Evolutionary conservation across 164 flowering plant genomes (phyloP), one percentile per base, ranked within the genome.

Genomic region (Annona squamosa): DNA sequence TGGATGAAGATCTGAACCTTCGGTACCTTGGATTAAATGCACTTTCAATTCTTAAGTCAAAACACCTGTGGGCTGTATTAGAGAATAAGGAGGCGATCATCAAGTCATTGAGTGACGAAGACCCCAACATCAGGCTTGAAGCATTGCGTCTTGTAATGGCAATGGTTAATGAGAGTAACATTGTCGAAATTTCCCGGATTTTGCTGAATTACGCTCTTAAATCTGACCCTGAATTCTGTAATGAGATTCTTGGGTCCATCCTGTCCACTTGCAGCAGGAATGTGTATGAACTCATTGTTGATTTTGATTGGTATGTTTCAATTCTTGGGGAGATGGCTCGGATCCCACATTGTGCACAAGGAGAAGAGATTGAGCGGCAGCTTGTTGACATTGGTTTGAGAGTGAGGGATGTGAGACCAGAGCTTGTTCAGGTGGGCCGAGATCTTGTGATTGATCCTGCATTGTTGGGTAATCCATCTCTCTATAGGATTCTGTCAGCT

Each of bases 221-320:
- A 73, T 89, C 98, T 65, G 97, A 95, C 64, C 97, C 98, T 0
- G 91, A 88, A 62, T 95, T 95, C 74, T 90, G 93, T 75, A 88
- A 93, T 72, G 92, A 87, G 84, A 95, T 91, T 76, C 81, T 95
- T 46, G 85, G 90, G 5, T 87, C 87, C 26, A 84, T 95, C 56
- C 78, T 95, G 37, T 77, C 77, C 2, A 88, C 91, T 63, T 93
- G 98, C 76, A 76, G 78, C 59, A 83, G 82, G 61, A 91, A 90
- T 84, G 68, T 83, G 70, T 93, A 95, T 79, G 91, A 91, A 86
- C 78, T 87, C 5, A 72, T 95, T 64, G 75, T 81, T 65, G 97
- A 95, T 80, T 95, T 95, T 71, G 98, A 93, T 79, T 93, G 99
- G 98, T 95, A 93, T 83, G 93, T 88, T 2, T 86, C 90, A 2